A percentile compares a stretch with the other conserved stretches of the same genome.
phyloP scores from a whole-genome alignment of 257 asterid species.

The Vinca minor region DNA sequence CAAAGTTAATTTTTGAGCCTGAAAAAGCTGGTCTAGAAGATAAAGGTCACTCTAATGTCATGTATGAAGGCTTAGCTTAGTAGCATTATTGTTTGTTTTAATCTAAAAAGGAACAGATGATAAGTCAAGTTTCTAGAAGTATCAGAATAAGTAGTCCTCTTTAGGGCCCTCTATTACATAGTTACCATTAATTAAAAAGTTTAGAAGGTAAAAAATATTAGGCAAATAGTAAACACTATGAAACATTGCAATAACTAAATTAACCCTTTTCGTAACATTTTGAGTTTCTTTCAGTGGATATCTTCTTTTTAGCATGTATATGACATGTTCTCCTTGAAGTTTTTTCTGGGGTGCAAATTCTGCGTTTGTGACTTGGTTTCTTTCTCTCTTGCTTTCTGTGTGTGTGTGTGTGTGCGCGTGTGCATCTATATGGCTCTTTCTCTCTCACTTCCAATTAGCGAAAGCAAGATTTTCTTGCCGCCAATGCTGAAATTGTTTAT shows the following conservation, averaged over 20 bases:
- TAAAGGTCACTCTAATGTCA: background rate
- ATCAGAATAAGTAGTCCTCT: background rate
- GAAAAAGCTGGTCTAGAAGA: background rate
- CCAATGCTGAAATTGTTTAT: background rate
- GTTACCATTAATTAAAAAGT: background rate
- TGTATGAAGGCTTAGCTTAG: background rate
- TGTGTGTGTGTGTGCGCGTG: background rate
- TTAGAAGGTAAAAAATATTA: background rate
- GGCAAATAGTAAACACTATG: background rate
- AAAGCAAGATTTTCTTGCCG: conserved; percentile 5
- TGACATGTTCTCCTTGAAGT: background rate
- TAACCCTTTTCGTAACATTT: background rate
- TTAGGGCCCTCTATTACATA: background rate
- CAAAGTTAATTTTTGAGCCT: background rate
- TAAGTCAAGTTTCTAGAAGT: background rate
- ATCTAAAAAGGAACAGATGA: background rate
- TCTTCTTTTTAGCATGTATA: background rate
- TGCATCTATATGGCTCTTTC: background rate
- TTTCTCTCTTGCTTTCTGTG: background rate
- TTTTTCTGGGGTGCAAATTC: too few species aligned
- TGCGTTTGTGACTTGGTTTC: too few species aligned
- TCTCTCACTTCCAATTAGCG: background rate
- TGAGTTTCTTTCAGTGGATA: background rate
- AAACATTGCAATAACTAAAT: too few species aligned
- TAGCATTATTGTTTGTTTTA: background rate